Evolutionary conservation across 768 basidiomycete genomes (phyloP), one percentile per base, ranked within the genome.

Genomic region (Leucocoprinus sp.): DNA sequence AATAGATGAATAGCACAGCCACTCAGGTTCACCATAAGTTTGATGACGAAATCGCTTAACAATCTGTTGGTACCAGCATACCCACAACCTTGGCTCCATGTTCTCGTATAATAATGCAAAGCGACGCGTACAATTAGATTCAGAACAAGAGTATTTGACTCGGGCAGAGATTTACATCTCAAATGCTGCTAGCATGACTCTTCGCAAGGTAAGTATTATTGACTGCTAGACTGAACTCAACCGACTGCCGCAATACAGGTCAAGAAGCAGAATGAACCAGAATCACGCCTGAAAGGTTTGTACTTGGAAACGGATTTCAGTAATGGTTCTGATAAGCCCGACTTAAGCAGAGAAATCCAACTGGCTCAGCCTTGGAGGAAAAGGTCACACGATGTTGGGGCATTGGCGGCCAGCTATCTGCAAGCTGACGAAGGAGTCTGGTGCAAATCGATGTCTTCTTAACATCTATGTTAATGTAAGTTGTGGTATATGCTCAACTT

Each of bases 331-430:
- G 24, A 38, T 37, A 14, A 22, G 15, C 34, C 6, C 12, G 23
- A 21, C 18, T 15, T 24, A 22, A 54, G 21, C 55, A 88, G 84
- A 89, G 55, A 85, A 82, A 63, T 68, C 79, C 15, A 84, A 77
- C 55, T 86, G 84, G 84, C 71, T 84, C 35, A 70, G 71, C 11
- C 68, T 84, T 14, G 62, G 31, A 11, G 31, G 75, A 31, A 76
- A 74, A 51, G 68, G 69, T 18, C 52, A 74, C 22, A 60, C 68
- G 21, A 68, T 69, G 26, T 62, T 70, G 6, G 81, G 79, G 11
- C 79, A 81, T 33, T 90, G 87, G 87, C 70, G 84, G 55, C 62
- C 72, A 33, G 86, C 82, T 18, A 80, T 75, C 8, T 89, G 86
- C 62, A 83, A 72, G 55, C 65, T 90, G 44, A 60, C 69, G 31